Evolutionary conservation across 2,329 filamentous ascomycete genomes (phyloP).

Genomic region (Furcasterigmium sp.): DNA sequence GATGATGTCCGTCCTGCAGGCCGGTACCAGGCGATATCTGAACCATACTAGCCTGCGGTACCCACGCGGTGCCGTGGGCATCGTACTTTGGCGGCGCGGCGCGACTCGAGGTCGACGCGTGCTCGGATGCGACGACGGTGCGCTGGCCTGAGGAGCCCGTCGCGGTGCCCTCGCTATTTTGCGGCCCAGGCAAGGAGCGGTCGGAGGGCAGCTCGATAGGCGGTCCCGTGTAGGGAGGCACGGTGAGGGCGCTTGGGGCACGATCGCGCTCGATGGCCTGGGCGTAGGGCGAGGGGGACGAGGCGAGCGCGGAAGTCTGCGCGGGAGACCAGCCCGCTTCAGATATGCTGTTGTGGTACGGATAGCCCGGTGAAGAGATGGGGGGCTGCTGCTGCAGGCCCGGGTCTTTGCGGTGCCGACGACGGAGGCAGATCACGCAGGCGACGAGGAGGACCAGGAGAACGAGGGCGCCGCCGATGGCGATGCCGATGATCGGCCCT

Average conservation of each 20-base stretch:
- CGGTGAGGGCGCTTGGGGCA: conserved; percentile 7
- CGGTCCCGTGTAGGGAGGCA: conserved; percentile 13
- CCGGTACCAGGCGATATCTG: conserved; percentile 10
- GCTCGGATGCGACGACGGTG: background rate
- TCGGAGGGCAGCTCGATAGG: conserved; percentile 21
- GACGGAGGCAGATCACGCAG: conserved; percentile 23
- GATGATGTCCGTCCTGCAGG: background rate
- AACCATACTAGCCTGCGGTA: conserved; percentile 26
- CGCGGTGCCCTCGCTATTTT: background rate
- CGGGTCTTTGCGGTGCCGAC: conserved; percentile 12
- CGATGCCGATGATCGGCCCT: conserved; percentile 39
- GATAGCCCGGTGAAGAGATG: background rate
- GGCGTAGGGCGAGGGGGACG: conserved; percentile 2
- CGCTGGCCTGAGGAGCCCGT: background rate
- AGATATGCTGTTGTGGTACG: conserved; percentile 10
- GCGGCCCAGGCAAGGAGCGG: conserved; percentile 3
- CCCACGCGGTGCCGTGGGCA: conserved; percentile 24
- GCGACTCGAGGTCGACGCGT: conserved; percentile 6
- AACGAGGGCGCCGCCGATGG: conserved; percentile 27
- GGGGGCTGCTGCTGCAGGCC: conserved; percentile 1
- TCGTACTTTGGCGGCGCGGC: conserved; percentile 20
- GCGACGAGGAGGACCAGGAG: conserved; percentile 17
- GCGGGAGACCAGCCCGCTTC: conserved; percentile 9
- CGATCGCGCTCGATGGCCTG: conserved; percentile 11
- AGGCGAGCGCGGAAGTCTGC: conserved; percentile 5